Evolutionary conservation across 2,329 filamentous ascomycete species (phyloP), one percentile per base, ranked within the genome.

Genomic region (Fusarium musae): DNA sequence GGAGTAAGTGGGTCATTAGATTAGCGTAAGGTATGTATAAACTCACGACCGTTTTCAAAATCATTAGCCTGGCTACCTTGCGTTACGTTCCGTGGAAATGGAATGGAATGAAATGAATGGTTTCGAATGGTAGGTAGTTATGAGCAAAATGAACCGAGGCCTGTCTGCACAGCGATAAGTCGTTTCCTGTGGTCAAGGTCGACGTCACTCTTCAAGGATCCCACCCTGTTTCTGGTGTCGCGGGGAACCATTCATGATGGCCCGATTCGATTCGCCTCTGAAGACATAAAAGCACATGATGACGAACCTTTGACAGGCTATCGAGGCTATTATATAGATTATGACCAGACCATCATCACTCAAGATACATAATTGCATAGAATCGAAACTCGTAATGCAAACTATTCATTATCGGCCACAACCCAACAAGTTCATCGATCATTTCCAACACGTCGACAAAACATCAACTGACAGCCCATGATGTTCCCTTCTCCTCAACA

Each of bases 151-250:
- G 37, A 63, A 42, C 66, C 58, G 54, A 67, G 49, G 70, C 34
- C 70, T 47, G 40, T 32, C 66, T 52, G 43, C n/a, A 42, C 30
- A 42, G 10, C 19, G 9, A 54, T 10, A 59, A 21, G 36, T 28
- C 30, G 63, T 46, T 58, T 52, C 19, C 54, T 49, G 56, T 57
- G 39, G 49, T 69, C 30, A 68, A 58, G 63, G 49, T 56, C 75
- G 75, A 77, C 75, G 75, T 77, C 75, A 77, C 75, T 65, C 42
- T 63, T 56, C 74, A 56, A 69, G 72, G 75, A 73, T 75, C 62
- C 61, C 43, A 73, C 67, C 75, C 69, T 73, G 75, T 77, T 77
- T 77, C 59, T 61, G 64, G 32, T 61, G 46, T 69, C 75, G 65
- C 59, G 62, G 73, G 75, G 75, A 62, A 63, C 57, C 46, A 63